Percentiles rank a stretch among this genome's conserved stretches.
These are phyloP conservation scores for Phtheirospermum japonicum DNA, from an alignment of 257 asterid species.

Conservation along the genomic window DNA sequence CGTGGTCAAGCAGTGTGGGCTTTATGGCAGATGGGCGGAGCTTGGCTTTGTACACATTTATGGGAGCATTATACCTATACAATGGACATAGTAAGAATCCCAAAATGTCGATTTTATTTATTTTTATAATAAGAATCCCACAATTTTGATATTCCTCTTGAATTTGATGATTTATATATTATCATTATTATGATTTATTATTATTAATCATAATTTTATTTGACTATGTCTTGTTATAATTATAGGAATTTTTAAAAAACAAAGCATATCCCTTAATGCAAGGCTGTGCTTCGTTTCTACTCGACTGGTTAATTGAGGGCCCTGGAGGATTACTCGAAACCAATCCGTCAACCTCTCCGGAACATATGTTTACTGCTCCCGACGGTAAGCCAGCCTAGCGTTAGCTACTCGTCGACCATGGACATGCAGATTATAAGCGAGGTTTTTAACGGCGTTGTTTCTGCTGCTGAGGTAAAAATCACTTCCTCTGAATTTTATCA, in stretches of 20 bases:
- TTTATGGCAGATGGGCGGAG: conserved; percentile 87
- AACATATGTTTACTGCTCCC: conserved; percentile 68
- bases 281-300: conserved; percentile 58
- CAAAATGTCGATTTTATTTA: not conserved
- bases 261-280: conserved; percentile 68
- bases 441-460: conserved; percentile 51
- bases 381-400: conserved; percentile 64
- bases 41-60: conserved; percentile 80
- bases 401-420: conserved; percentile 80
- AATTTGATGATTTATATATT: too few relatives aligned
- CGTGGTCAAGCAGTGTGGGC: conserved; percentile 64
- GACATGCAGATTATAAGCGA: conserved; percentile 68
- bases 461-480: conserved; percentile 67
- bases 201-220: too few relatives aligned
- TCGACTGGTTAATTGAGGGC: conserved; percentile 77
- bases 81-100: conserved; percentile 56
- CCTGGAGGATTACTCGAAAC: conserved; percentile 60
- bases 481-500: not conserved
- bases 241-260: conserved; percentile 54
- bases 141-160: not conserved
- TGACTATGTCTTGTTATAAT: not conserved
- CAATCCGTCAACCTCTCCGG: conserved; percentile 86
- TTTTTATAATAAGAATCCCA: not conserved
- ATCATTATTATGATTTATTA: too few relatives aligned
- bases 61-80: conserved; percentile 82